Evolutionary conservation across 208 protist genomes (phyloP), one percentile per base, ranked within the genome.

Genomic region (Phytomonas francai): DNA sequence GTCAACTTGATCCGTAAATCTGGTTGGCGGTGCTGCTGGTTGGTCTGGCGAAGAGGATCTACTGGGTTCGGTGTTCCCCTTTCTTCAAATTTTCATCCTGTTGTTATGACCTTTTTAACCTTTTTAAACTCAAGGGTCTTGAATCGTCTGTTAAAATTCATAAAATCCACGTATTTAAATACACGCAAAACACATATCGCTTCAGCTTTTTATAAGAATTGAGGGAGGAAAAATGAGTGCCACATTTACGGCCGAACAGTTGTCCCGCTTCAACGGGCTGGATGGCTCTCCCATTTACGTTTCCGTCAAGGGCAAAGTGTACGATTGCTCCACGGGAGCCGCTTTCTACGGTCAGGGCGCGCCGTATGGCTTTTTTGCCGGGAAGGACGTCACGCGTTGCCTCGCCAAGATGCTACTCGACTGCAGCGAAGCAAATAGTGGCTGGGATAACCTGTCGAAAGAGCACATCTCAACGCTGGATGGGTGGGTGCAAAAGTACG

Each of bases 391-490:
- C 0, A 81, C 82, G n/a, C 87, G 90, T 14, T 86, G 76, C 30
- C 76, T 95, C 2, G 90, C 77, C 30, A 95, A 95, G 77, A 92
- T 93, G 87, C 70, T 85, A 39, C 82, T 95, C 70, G 76, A 72
- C 62, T 85, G 85, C 30, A 76, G 76, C 29, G 90, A 95, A 74
- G 84, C 90, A 6, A 92, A 93, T 63, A 80, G 81, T 0, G 74
- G 71, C 27, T 94, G 91, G 88, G 65, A 73, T 29, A 90, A 91
- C 51, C 76, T 96, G 8, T 57, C 73, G 0, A 74, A 73, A 0
- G 79, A 89, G 34, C 83, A 93, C 70, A 65, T 82, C 68, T 68
- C 88, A 56, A 79, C 78, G 16, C 73, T 96, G 7, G 70, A 91
- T 16, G 83, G 91, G 63, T 96, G 88, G 88, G 75, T 74, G 0